These are phyloP conservation scores for Diaporthe aspalathi DNA, from an alignment of 2,329 filamentous ascomycete species.

Conservation along the genomic window DNA sequence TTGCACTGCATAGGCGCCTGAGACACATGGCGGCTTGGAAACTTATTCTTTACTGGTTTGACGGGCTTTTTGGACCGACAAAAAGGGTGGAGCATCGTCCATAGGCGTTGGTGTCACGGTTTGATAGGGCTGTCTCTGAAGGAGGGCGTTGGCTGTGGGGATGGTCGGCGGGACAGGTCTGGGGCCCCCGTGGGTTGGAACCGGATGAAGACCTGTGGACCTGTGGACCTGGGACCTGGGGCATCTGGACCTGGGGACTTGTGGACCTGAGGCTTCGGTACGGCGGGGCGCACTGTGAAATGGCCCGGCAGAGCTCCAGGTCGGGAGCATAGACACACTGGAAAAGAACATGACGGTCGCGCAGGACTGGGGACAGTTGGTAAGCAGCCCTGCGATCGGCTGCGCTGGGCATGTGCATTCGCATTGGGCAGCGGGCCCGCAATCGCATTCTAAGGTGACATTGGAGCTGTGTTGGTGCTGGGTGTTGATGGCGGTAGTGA, in stretches of 20 bases:
- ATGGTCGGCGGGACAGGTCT: background rate
- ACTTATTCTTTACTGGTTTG: background rate
- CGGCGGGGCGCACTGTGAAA: background rate
- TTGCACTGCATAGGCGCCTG: conserved; percentile 10
- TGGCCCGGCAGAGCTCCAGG: conserved; percentile 19
- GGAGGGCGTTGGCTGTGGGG: background rate
- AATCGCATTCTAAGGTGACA: conserved; percentile 13
- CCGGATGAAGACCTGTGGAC: background rate
- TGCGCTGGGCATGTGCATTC: background rate
- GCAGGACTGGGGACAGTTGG: background rate
- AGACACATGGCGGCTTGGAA: background rate
- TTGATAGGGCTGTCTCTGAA: background rate
- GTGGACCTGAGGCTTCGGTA: background rate
- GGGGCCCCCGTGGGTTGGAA: background rate
- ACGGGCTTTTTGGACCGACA: background rate
- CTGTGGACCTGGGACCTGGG: background rate
- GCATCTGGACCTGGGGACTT: background rate
- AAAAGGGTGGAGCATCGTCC: conserved; percentile 18
- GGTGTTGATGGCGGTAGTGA: background rate
- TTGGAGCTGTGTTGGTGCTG: background rate
- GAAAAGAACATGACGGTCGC: conserved; percentile 17
- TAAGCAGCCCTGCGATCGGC: background rate
- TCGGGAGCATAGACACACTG: background rate
- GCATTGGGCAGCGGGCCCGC: conserved; percentile 4
- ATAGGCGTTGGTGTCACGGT: conserved; percentile 2